Percentiles rank a stretch among this genome's conserved stretches.
Conservation (phyloP, 2,329 filamentous ascomycete genomes). For the Helotiales sp. region DNA sequence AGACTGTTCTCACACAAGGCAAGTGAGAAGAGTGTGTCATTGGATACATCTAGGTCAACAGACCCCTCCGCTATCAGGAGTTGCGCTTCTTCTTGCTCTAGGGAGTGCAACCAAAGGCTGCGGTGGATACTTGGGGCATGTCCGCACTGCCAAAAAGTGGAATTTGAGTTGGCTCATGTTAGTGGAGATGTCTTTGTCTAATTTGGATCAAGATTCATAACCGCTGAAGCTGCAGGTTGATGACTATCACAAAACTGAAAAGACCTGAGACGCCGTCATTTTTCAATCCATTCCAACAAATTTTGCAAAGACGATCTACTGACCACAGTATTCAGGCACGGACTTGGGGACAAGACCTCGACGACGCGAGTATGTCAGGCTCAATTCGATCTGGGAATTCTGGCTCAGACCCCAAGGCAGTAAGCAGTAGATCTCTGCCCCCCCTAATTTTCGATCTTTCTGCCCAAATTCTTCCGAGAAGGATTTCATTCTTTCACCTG, state of each 20-base stretch:
- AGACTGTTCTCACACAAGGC: conserved; percentile 32
- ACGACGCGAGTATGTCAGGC: conserved; percentile 26
- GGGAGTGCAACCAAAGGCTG: conserved; percentile 60
- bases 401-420: no score
- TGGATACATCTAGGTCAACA: conserved; percentile 32
- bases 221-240: conserved; percentile 40
- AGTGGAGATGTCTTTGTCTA: conserved; percentile 20
- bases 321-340: conserved; percentile 16
- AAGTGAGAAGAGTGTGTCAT: conserved; percentile 29
- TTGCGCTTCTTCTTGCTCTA: conserved; percentile 45
- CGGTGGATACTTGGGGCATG: conserved; percentile 45
- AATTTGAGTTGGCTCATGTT: conserved; percentile 1
- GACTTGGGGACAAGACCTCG: conserved; percentile 10
- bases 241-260: conserved; percentile 63
- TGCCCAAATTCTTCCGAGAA: no score
- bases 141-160: background rate
- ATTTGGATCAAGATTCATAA: conserved; percentile 25
- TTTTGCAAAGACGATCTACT: conserved; percentile 8
- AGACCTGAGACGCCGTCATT: conserved; percentile 64
- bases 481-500: no score
- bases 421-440: no score
- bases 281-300: background rate
- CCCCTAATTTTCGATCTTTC: no score
- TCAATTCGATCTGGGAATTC: conserved; percentile 28
- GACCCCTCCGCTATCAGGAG: conserved; percentile 52